phyloP scores from a whole-genome alignment of 139 green algal genomes.

The Volvox africanus region DNA sequence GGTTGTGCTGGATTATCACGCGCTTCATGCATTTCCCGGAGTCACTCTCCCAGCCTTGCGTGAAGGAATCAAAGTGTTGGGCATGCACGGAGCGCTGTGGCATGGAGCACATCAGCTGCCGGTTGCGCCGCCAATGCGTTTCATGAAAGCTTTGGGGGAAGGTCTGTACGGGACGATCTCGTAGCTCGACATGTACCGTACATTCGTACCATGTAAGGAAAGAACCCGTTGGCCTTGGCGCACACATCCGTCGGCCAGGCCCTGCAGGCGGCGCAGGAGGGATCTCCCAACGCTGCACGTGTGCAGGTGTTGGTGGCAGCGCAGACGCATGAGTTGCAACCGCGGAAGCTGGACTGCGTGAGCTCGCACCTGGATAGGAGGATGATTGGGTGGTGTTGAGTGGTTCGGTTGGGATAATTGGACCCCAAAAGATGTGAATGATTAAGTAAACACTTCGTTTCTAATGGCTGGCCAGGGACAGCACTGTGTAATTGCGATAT shows the following conservation, averaged over 20 bases:
- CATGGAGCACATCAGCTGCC: too few species aligned
- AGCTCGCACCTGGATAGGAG: background rate
- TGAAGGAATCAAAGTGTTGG: too few species aligned
- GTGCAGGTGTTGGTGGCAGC: conserved; percentile 27
- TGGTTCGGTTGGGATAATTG: background rate
- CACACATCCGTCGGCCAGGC: conserved; percentile 31
- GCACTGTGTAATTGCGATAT: too few species aligned
- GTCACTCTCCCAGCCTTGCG: too few species aligned
- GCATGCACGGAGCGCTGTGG: too few species aligned
- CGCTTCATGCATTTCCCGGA: too few species aligned
- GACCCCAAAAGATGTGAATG: background rate
- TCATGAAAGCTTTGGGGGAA: too few species aligned
- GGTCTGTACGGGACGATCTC: too few species aligned
- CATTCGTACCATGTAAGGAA: conserved; percentile 30
- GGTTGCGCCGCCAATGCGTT: too few species aligned
- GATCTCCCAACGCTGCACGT: background rate
- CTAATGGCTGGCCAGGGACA: background rate
- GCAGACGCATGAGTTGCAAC: conserved; percentile 23
- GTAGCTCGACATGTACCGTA: too few species aligned
- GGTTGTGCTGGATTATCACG: too few species aligned
- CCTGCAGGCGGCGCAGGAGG: background rate
- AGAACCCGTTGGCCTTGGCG: background rate
- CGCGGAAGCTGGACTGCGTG: background rate
- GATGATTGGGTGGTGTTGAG: background rate
- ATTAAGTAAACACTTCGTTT: background rate